Percentiles rank a stretch among this genome's conserved stretches.
phyloP scores from a whole-genome alignment of 1,284 basidiomycete genomes.

The Rhodotorula mucilaginosa region DNA sequence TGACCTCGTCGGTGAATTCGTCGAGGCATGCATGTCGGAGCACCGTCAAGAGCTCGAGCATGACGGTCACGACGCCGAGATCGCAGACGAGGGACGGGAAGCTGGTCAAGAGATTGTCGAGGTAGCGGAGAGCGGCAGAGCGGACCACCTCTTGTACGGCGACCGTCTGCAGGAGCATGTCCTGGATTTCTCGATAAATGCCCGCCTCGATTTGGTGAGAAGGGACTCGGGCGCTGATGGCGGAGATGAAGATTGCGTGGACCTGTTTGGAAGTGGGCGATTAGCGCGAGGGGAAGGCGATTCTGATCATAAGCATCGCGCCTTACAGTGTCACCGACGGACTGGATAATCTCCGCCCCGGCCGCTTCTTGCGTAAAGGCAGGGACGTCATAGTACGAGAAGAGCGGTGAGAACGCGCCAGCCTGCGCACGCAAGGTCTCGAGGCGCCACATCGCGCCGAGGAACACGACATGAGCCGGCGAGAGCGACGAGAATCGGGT shows the following conservation, averaged over 20 bases:
- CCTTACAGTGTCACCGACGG: slow-evolving; percentile 77
- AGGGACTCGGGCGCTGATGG: slow-evolving; percentile 69
- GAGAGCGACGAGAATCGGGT: slow-evolving; percentile 73
- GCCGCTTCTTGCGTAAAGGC: slow-evolving; percentile 61
- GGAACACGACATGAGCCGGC: slow-evolving; percentile 80
- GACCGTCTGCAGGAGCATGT: slow-evolving; percentile 73
- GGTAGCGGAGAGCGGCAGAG: slow-evolving; percentile 74
- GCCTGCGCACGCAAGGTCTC: slow-evolving; percentile 81
- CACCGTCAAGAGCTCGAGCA: slow-evolving; percentile 87
- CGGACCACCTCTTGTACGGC: slow-evolving; percentile 80
- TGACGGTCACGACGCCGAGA: slow-evolving; percentile 76
- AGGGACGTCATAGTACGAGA: slow-evolving; percentile 85
- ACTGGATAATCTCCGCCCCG: slow-evolving; percentile 74
- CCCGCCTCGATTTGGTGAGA: slow-evolving; percentile 73
- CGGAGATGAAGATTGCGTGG: slow-evolving; percentile 57
- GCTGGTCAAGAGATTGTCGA: slow-evolving; percentile 81
- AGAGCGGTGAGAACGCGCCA: slow-evolving; percentile 76
- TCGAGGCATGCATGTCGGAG: slow-evolving; percentile 84
- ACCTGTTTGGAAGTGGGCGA: slow-evolving; percentile 44
- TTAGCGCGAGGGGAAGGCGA: slow-evolving; percentile 11
- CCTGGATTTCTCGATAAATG: slow-evolving; percentile 71
- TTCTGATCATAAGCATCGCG: neutral
- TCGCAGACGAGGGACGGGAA: slow-evolving; percentile 95
- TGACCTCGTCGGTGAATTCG: slow-evolving; percentile 85
- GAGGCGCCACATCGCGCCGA: slow-evolving; percentile 82